Conservation (phyloP, 2,329 filamentous ascomycete species). For the Diaporthe caulivora region DNA sequence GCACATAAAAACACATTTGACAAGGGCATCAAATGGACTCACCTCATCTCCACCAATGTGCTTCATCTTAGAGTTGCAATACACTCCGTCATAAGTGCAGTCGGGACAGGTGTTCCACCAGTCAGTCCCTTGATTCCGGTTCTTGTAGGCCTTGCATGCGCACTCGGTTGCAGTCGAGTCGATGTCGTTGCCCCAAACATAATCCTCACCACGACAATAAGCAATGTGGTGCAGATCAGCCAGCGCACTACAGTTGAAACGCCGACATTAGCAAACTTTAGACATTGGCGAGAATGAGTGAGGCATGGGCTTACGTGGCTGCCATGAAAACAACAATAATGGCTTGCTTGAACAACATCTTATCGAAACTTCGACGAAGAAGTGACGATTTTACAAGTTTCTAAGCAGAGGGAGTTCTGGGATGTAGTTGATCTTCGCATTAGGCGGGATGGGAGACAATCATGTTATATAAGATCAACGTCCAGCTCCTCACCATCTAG, state of each 20-base stretch:
- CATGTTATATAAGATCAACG: slow-evolving; percentile 4
- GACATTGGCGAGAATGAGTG: not conserved
- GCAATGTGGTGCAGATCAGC: slow-evolving; percentile 14
- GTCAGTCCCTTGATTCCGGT: slow-evolving; percentile 7
- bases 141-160: slow-evolving; percentile 8
- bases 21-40: no score
- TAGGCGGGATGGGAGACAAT: not conserved
- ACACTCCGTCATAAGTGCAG: slow-evolving; percentile 14
- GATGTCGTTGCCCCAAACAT: slow-evolving; percentile 11
- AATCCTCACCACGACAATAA: slow-evolving; percentile 7
- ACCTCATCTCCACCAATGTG: slow-evolving; percentile 12
- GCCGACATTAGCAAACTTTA: not conserved
- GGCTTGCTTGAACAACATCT: slow-evolving; percentile 5
- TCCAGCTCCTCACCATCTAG: not conserved
- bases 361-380: not conserved
- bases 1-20: not conserved
- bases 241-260: not conserved
- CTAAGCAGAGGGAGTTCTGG: no score
- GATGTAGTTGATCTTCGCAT: not conserved
- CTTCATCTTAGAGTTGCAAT: slow-evolving; percentile 10
- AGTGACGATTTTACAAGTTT: no score
- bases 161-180: not conserved
- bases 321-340: slow-evolving; percentile 3
- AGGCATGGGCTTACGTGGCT: not conserved
- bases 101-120: slow-evolving; percentile 17